Conservation (phyloP, 768 basidiomycete genomes). For the Pseudohyphozyma bogoriensis region DNA sequence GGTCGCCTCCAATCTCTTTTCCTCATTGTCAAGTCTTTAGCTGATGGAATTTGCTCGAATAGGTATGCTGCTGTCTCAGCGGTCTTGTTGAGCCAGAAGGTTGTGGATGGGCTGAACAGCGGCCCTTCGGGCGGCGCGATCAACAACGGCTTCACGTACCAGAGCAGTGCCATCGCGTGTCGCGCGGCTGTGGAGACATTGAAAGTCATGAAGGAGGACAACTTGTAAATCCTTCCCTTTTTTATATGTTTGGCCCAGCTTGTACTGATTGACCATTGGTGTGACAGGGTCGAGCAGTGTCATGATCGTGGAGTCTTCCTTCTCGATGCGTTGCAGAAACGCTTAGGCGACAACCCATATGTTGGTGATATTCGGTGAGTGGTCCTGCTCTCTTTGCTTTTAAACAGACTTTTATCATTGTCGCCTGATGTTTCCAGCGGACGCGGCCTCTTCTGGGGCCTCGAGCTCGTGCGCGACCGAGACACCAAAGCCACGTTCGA, state of each 20-base stretch:
- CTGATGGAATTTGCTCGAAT: no score
- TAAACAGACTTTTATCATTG: no score
- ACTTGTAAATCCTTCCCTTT: not conserved
- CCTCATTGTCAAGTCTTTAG: not conserved
- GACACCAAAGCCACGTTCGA: conserved; percentile 11
- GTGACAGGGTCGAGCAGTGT: conserved; percentile 5
- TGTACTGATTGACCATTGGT: no score
- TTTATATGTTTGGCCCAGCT: no score
- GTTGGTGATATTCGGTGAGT: conserved; percentile 22
- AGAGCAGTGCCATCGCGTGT: conserved; percentile 24
- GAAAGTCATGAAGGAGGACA: conserved; percentile 27
- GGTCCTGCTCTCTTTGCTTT: not conserved
- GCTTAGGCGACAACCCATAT: not conserved
- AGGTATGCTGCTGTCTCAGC: conserved; percentile 29
- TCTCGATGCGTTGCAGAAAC: not conserved
- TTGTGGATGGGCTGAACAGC: conserved; percentile 21
- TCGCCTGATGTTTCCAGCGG: conserved; percentile 5
- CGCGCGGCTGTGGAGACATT: conserved; percentile 25
- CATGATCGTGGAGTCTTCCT: not conserved
- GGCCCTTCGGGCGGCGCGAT: conserved; percentile 26
- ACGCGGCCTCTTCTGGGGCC: conserved; percentile 26
- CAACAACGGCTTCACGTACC: conserved; percentile 30
- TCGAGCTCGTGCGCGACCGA: conserved; percentile 18
- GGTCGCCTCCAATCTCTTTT: not conserved
- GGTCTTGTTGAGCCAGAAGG: conserved; percentile 25